Evolutionary conservation across 768 basidiomycete species (phyloP), one percentile per base, ranked within the genome.

Genomic region (Lyophyllum atratum): DNA sequence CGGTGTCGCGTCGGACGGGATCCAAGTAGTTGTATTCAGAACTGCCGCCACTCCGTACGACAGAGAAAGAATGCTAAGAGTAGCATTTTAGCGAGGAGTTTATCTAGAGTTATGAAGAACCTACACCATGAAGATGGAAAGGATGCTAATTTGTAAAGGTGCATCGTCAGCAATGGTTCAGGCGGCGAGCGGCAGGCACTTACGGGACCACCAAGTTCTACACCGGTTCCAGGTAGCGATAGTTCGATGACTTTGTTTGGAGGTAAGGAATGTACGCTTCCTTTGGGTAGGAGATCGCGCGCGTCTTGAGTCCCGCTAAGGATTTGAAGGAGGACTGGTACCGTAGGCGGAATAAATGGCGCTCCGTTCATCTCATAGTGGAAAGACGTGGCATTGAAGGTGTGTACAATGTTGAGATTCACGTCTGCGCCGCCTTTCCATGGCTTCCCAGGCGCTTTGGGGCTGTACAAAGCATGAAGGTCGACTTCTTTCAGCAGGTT

Each of bases 1-100:
- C 78, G 1, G 83, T 83, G 66, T 88, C 87, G 47, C 86, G 76
- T 54, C 79, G 73, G 26, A 59, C 61, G 24, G 52, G 50, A n/a
- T 62, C 42, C 2, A 15, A 1, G 21, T 40, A 51, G 39, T 56
- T 80, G 60, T 76, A 76, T 0, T 40, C 37, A 3, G 57, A 55
- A 25, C 65, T 68, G 11, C 66, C 70, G 1, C 70, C 71, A 47
- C 65, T 75, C 47, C 74, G 69, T 45, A 79, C 66, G 11, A 79
- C 78, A 45, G 64, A 66, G 59, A 78, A 79, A 15, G 66, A 29
- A 49, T 60, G 59, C 59, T 60, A n/a, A n/a, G n/a, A n/a, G n/a
- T n/a, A n/a, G n/a, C n/a, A n/a, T 15, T 45, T 3, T 31, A 11
- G 28, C 10, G 15, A 17, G 14, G 22, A 43, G 22, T 34, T 4